A percentile compares a stretch with the other conserved stretches of the same genome.
Conservation (phyloP, 2,329 filamentous ascomycete species). For the Hymenoscyphus repandus region DNA sequence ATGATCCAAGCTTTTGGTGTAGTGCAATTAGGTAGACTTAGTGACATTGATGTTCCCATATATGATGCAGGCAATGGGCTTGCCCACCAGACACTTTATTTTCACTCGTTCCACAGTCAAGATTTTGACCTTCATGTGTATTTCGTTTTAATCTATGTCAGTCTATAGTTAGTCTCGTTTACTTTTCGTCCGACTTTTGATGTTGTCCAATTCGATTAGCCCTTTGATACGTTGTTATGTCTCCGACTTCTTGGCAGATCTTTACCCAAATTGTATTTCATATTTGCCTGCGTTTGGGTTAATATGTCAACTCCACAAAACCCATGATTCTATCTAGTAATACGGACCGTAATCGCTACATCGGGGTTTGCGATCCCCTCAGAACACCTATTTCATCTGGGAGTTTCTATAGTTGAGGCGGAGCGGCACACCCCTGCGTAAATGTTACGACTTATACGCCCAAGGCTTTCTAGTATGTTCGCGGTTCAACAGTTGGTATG, state of each 20-base stretch:
- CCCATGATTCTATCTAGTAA: conserved; percentile 2
- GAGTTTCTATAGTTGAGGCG: neutral
- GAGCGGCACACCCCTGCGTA: too few relatives aligned
- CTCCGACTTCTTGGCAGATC: conserved; percentile 2
- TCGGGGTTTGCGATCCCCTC: neutral
- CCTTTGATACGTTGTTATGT: conserved; percentile 1
- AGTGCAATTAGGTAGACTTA: too few relatives aligned
- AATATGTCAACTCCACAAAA: conserved; percentile 1
- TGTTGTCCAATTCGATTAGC: neutral
- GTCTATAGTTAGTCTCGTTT: neutral
- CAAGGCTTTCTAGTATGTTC: too few relatives aligned
- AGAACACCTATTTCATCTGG: neutral
- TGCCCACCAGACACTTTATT: too few relatives aligned
- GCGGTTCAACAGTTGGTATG: too few relatives aligned
- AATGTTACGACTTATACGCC: too few relatives aligned
- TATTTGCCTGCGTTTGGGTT: conserved; percentile 1
- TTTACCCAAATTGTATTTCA: conserved; percentile 7
- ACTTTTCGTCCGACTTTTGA: neutral
- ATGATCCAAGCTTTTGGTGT: too few relatives aligned
- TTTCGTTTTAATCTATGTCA: too few relatives aligned
- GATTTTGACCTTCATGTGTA: too few relatives aligned
- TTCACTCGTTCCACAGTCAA: too few relatives aligned
- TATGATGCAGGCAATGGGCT: too few relatives aligned
- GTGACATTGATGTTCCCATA: too few relatives aligned
- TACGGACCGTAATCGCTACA: neutral